Percentiles rank a stretch among this genome's conserved stretches.
Conservation (phyloP, 2,329 filamentous ascomycete genomes). For the Alternaria rosae region DNA sequence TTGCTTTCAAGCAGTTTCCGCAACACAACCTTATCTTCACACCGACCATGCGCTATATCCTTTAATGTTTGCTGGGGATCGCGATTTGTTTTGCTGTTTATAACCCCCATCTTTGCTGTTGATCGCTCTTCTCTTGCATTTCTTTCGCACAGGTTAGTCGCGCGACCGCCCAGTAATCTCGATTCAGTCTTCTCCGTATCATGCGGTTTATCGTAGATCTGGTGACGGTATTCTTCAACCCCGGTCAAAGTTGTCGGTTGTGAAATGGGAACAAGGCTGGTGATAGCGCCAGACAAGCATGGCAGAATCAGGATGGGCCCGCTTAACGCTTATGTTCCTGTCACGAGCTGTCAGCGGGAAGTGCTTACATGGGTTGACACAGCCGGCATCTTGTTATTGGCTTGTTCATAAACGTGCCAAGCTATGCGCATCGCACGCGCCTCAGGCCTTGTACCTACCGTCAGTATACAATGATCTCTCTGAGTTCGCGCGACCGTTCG, state of each 20-base stretch:
- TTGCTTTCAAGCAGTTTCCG: not conserved
- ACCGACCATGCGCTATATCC: too few relatives aligned
- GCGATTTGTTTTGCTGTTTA: not conserved
- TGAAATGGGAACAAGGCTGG: not conserved
- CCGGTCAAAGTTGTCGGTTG: not conserved
- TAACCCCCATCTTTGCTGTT: not conserved
- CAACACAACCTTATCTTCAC: not conserved
- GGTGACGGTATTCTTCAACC: not conserved
- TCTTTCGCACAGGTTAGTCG: not conserved
- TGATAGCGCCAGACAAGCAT: not conserved
- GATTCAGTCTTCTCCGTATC: not conserved
- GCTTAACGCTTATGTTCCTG: not conserved
- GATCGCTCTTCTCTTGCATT: not conserved
- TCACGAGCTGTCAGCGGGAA: not conserved
- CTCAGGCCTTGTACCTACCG: not conserved
- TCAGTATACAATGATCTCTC: not conserved
- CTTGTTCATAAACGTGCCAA: not conserved
- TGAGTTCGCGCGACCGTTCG: not conserved
- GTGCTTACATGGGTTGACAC: not conserved
- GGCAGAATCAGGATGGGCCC: not conserved
- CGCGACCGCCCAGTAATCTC: not conserved
- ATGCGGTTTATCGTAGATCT: not conserved
- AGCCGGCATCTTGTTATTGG: not conserved
- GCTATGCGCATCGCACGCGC: not conserved
- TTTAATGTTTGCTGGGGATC: too few relatives aligned